These are phyloP conservation scores for Funneliformis caledonium DNA, from an alignment of 371 early-diverging fungal species.

Conservation along the genomic window DNA sequence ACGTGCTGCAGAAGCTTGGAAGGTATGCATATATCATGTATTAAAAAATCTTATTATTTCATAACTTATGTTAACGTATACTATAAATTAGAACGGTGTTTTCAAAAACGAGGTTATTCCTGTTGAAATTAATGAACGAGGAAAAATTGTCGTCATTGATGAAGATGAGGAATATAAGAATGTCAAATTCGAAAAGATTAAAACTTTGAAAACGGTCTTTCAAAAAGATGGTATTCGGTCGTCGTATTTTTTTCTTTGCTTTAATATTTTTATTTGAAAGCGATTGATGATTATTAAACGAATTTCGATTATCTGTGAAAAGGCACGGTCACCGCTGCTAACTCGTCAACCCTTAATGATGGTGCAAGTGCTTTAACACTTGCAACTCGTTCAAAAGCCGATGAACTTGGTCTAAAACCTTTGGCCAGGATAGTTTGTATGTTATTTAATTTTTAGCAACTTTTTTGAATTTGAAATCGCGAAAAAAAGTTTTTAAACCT, in stretches of 20 bases:
- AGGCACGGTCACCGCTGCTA: conserved; percentile 96
- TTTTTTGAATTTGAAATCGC: conserved; percentile 3
- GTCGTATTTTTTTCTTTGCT: not conserved
- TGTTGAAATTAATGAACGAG: conserved; percentile 83
- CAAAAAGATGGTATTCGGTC: conserved; percentile 39
- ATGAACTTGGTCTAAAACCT: conserved; percentile 73
- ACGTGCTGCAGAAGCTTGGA: conserved; percentile 83
- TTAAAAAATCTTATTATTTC: not conserved
- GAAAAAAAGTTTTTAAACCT: too few species aligned
- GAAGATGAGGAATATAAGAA: conserved; percentile 82
- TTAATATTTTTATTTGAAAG: too few species aligned
- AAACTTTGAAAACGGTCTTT: conserved; percentile 38
- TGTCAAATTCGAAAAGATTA: conserved; percentile 43
- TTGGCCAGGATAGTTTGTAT: conserved; percentile 73
- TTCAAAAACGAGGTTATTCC: conserved; percentile 90
- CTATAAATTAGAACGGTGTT: conserved; percentile 60
- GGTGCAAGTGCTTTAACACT: conserved; percentile 95
- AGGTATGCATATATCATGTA: conserved; percentile 16
- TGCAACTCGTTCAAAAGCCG: conserved; percentile 77
- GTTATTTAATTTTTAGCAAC: conserved; percentile 34
- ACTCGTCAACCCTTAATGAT: conserved; percentile 92
- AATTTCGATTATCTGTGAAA: not conserved
- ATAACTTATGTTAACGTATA: not conserved
- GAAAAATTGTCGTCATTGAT: conserved; percentile 78
- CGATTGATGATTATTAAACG: not conserved